These are phyloP conservation scores for Aspergillus pseudoglaucus DNA, from an alignment of 2,329 filamentous ascomycete genomes.

Conservation along the genomic window DNA sequence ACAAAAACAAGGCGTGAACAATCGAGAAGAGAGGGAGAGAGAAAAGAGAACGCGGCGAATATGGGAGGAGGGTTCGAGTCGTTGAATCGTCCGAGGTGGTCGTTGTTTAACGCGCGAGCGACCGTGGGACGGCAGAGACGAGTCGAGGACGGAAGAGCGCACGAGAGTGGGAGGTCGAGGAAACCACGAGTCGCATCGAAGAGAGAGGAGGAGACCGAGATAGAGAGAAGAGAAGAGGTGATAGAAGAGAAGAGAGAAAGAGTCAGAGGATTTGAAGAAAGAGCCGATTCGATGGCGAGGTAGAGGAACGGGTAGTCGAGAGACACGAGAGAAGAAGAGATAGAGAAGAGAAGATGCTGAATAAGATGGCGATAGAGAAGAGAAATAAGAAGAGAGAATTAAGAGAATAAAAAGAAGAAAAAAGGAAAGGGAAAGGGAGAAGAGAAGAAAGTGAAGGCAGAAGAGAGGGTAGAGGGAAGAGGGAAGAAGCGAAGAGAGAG, in stretches of 20 bases:
- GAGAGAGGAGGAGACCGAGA: background rate
- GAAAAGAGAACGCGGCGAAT: background rate
- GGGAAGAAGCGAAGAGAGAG: conserved; percentile 4
- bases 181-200: background rate
- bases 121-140: conserved; percentile 17
- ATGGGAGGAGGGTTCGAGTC: background rate
- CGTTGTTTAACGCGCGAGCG: conserved; percentile 17
- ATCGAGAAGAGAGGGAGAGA: background rate
- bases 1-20: background rate
- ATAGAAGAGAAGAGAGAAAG: conserved; percentile 2
- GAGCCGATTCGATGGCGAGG: background rate
- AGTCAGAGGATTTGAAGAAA: too few relatives aligned
- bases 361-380: conserved; percentile 7
- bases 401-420: conserved; percentile 6
- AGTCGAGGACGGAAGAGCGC: conserved; percentile 12
- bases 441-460: conserved; percentile 7
- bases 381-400: conserved; percentile 8
- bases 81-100: conserved; percentile 8
- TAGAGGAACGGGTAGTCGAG: background rate
- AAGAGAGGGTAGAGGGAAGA: conserved; percentile 5
- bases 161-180: conserved; percentile 15
- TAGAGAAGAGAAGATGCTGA: conserved; percentile 4
- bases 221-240: conserved; percentile 1
- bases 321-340: too few relatives aligned
- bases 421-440: conserved; percentile 2